These are phyloP conservation scores for Aeschynomene evenia DNA, from an alignment of 306 rosid genomes.

Conservation along the genomic window DNA sequence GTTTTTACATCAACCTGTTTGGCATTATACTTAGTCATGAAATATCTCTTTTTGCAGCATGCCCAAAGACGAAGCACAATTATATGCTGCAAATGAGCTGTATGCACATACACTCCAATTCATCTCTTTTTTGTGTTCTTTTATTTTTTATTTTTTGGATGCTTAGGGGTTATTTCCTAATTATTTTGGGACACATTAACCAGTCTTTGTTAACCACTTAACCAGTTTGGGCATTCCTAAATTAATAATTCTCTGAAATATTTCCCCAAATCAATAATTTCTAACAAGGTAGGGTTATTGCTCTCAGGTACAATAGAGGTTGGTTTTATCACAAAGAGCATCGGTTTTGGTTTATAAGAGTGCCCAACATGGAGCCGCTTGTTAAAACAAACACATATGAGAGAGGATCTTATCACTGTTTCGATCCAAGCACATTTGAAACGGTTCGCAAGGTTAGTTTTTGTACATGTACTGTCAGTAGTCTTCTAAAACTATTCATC, in stretches of 20 bases:
- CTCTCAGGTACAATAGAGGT: slow-evolving; percentile 65
- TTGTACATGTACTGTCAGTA: neutral
- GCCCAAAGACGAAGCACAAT: slow-evolving; percentile 97
- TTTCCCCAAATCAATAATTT: neutral
- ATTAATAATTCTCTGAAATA: neutral
- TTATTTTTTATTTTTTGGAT: slow-evolving; percentile 6
- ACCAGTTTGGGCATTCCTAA: neutral
- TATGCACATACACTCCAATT: slow-evolving; percentile 45
- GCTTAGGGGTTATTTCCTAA: neutral
- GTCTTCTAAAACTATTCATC: neutral
- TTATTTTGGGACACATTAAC: slow-evolving; percentile 1
- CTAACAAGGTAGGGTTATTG: slow-evolving; percentile 25
- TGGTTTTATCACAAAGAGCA: slow-evolving; percentile 95
- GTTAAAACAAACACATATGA: slow-evolving; percentile 75
- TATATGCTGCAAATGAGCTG: slow-evolving; percentile 89
- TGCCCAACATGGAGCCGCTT: slow-evolving; percentile 76
- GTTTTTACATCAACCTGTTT: neutral
- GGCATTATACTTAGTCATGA: neutral
- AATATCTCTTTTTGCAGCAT: slow-evolving; percentile 53
- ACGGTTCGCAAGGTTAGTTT: slow-evolving; percentile 74
- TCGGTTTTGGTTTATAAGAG: slow-evolving; percentile 67
- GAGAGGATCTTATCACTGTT: slow-evolving; percentile 87
- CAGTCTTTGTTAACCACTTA: slow-evolving; percentile 5
- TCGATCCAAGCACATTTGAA: slow-evolving; percentile 85
- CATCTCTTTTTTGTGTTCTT: neutral